Conservation (phyloP, 257 asterid species). For the Henckelia pumila region DNA sequence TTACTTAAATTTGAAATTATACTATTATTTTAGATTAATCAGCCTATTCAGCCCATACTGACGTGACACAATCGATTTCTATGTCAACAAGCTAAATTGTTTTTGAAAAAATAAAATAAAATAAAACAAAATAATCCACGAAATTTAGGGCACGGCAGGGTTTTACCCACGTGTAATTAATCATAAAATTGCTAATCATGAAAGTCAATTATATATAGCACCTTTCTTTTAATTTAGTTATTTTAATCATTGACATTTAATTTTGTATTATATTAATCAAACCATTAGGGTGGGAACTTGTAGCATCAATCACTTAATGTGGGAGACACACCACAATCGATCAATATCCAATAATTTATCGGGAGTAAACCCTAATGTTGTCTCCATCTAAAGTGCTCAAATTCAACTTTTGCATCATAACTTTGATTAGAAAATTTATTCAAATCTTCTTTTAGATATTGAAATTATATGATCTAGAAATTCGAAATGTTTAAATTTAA, state of each 20-base stretch:
- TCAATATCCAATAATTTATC: too few relatives aligned
- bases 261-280: background rate
- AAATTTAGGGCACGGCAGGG: background rate
- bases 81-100: background rate
- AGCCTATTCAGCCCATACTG: too few relatives aligned
- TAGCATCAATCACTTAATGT: slow-evolving; percentile 17
- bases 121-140: too few relatives aligned
- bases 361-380: background rate
- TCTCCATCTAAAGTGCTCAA: background rate
- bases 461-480: too few relatives aligned
- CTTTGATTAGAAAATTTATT: too few relatives aligned
- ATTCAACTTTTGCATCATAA: too few relatives aligned
- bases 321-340: background rate
- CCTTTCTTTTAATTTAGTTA: background rate
- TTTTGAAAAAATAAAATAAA: background rate
- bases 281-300: slow-evolving; percentile 30
- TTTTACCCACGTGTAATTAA: slow-evolving; percentile 34
- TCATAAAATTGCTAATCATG: slow-evolving; percentile 18
- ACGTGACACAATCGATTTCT: too few relatives aligned
- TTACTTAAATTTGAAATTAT: too few relatives aligned
- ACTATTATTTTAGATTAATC: too few relatives aligned
- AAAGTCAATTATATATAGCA: too few relatives aligned
- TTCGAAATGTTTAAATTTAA: too few relatives aligned
- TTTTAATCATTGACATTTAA: background rate
- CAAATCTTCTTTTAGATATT: too few relatives aligned